Evolutionary conservation across 495 filamentous ascomycete genomes (phyloP).

Genomic region (Amniculicola lignicola): DNA sequence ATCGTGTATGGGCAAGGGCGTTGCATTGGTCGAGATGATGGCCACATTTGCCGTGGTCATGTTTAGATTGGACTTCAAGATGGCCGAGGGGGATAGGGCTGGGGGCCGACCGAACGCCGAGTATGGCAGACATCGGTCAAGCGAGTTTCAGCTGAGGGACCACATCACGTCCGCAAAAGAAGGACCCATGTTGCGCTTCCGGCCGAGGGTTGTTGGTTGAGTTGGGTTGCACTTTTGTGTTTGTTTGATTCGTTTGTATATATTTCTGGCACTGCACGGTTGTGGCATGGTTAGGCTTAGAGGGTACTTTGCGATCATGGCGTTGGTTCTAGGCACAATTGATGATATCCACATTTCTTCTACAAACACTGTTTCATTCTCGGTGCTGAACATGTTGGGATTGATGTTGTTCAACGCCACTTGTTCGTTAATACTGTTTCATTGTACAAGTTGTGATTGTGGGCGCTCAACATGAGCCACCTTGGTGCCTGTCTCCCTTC

Average conservation of each 20-base stretch:
- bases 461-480: too few relatives aligned
- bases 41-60: slow-evolving; percentile 16
- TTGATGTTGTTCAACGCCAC: too few relatives aligned
- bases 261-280: too few relatives aligned
- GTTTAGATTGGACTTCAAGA: slow-evolving; percentile 19
- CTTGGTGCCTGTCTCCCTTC: too few relatives aligned
- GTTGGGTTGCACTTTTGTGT: neutral
- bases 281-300: too few relatives aligned
- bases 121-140: slow-evolving; percentile 15
- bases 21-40: slow-evolving; percentile 21
- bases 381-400: too few relatives aligned
- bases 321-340: too few relatives aligned
- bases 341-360: too few relatives aligned
- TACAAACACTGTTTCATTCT: too few relatives aligned
- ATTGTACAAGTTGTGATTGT: too few relatives aligned
- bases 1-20: slow-evolving; percentile 15
- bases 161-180: slow-evolving; percentile 19
- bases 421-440: too few relatives aligned
- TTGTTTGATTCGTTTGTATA: neutral
- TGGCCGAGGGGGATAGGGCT: neutral
- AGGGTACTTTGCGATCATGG: too few relatives aligned
- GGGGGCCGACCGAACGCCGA: neutral
- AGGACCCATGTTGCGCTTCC: slow-evolving; percentile 12
- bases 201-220: neutral
- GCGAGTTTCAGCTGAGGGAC: slow-evolving; percentile 20